Evolutionary conservation across 257 asterid genomes (phyloP).

Genomic region (Perilla frutescens): DNA sequence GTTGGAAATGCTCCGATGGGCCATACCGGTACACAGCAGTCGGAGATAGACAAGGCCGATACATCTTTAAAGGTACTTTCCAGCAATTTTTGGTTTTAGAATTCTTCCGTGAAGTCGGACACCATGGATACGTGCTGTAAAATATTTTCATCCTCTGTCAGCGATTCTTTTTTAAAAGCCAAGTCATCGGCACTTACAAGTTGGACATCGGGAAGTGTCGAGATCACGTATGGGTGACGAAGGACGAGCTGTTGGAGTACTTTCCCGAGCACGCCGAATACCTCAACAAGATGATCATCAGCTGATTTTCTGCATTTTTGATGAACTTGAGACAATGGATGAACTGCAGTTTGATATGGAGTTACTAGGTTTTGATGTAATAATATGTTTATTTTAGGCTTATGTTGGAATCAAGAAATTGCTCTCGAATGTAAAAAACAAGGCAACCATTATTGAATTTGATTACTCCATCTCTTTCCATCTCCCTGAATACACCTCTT

Average conservation of each 20-base stretch:
- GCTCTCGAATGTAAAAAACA: too few species aligned
- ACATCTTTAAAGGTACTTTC: slow-evolving; percentile 58
- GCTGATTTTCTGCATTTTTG: slow-evolving; percentile 41
- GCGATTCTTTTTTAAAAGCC: slow-evolving; percentile 95
- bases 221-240: slow-evolving; percentile 88
- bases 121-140: background rate
- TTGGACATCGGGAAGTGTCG: slow-evolving; percentile 55
- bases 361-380: too few species aligned
- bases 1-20: slow-evolving; percentile 96
- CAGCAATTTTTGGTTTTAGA: background rate
- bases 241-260: slow-evolving; percentile 82
- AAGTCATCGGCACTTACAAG: slow-evolving; percentile 78
- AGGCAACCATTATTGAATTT: too few species aligned
- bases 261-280: slow-evolving; percentile 81
- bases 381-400: too few species aligned
- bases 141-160: slow-evolving; percentile 36
- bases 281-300: slow-evolving; percentile 80
- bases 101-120: background rate
- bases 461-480: too few species aligned
- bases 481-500: too few species aligned
- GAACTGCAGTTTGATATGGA: too few species aligned
- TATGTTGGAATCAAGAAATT: too few species aligned
- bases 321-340: slow-evolving; percentile 3
- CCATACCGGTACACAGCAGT: slow-evolving; percentile 52
- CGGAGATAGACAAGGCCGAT: slow-evolving; percentile 40